Percentiles rank a stretch among this genome's conserved stretches.
Conservation (phyloP, 2,329 filamentous ascomycete species). For the Samsoniella hepiali region DNA sequence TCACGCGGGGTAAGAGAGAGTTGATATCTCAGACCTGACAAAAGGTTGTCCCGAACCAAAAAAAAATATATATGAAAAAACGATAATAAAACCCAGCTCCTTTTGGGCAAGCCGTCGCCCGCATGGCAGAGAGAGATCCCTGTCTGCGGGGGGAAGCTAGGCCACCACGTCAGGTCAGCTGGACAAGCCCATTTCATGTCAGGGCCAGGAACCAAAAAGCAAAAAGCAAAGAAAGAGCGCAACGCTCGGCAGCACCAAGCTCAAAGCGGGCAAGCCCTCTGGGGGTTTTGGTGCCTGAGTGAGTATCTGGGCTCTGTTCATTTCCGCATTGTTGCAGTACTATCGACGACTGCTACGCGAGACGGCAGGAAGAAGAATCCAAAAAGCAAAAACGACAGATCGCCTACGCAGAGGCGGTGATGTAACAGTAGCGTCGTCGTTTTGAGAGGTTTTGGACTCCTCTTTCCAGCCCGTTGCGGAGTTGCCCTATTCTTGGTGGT, state of each 20-base stretch:
- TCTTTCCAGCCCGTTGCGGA: conserved; percentile 2
- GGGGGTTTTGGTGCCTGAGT: background rate
- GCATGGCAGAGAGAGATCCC: background rate
- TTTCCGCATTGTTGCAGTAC: background rate
- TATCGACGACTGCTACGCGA: background rate
- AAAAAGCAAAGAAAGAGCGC: background rate
- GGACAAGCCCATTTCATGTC: conserved; percentile 15
- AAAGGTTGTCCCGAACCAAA: background rate
- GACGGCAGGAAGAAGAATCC: background rate
- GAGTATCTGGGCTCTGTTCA: background rate
- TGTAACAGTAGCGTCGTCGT: background rate
- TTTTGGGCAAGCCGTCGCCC: background rate
- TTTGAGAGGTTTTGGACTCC: background rate
- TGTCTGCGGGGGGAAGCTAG: conserved; percentile 4
- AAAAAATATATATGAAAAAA: no score
- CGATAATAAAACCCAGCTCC: no score
- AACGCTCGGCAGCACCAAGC: background rate
- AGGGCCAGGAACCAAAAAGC: conserved; percentile 12
- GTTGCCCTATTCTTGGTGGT: background rate
- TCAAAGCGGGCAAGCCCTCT: conserved; percentile 2
- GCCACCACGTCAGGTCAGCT: conserved; percentile 14
- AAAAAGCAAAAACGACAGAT: conserved; percentile 13
- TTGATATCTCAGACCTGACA: conserved; percentile 3
- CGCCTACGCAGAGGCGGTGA: background rate
- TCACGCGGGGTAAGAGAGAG: background rate